Evolutionary conservation across 306 rosid species (phyloP), one percentile per base, ranked within the genome.

Genomic region (Vigna nakashimae): DNA sequence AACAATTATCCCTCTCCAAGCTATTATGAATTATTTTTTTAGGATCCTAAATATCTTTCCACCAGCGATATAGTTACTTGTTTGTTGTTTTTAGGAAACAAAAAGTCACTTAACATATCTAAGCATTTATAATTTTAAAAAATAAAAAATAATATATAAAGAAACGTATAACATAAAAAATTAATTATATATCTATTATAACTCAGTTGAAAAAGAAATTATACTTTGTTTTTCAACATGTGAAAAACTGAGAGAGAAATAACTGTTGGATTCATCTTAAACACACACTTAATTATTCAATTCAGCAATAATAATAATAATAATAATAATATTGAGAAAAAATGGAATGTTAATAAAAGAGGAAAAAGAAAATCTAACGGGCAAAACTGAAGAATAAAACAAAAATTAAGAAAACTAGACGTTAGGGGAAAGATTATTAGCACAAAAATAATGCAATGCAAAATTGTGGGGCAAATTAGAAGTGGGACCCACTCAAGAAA

Each of bases 381-480:
- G 69, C 16, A n/a, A 18, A 69, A 67, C 14, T 8, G 6, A 43
- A 24, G n/a, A 63, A 57, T 3, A 62, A 49, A 55, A 40, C 8
- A 28, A 42, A 67, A 38, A 6, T 14, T 43, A 46, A 9, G 30
- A 52, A 65, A 85, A 81, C 36, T 86, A 89, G 91, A 86, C 90
- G 91, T 89, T 91, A 68, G 82, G 17, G 83, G 65, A 73, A 36
- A 49, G 77, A 78, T 2, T 43, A 28, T 13, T 17, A 26, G 16
- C 43, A 16, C 5, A 70, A 48, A 42, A 55, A 17, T 74, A 42
- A 17, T 74, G 49, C 14, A 69, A 64, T 80, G 42, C 14, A 73
- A 68, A 80, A 22, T 42, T 70, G 42, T 76, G 89, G 84, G 77
- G 77, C 88, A 80, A 62, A 52, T 56, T 1, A 22, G 55, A 7